Evolutionary conservation across 805 yeast species (phyloP).

Genomic region (Hyphopichia homilentoma): DNA sequence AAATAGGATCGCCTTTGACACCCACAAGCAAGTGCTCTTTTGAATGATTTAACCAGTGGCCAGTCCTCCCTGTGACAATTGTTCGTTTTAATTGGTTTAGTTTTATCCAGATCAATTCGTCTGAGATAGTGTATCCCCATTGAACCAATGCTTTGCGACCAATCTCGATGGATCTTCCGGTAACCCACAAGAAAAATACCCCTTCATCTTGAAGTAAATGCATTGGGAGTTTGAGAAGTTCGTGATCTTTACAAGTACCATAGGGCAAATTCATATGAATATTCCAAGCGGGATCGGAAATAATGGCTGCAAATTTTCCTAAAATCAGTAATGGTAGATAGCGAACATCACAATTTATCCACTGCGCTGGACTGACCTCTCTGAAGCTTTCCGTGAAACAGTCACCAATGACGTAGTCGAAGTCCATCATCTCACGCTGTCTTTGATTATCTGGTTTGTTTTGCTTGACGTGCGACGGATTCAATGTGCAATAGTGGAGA

Average conservation of each 20-base stretch:
- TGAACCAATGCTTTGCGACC: constrained; percentile 71
- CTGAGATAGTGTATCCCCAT: constrained; percentile 80
- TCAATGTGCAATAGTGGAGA: constrained; percentile 64
- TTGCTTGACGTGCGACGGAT: constrained; percentile 26
- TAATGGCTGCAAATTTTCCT: constrained; percentile 77
- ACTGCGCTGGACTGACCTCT: constrained; percentile 57
- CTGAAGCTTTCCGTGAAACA: constrained; percentile 35
- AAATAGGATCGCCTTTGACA: constrained; percentile 70
- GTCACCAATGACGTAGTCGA: constrained; percentile 50
- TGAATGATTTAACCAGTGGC: constrained; percentile 95
- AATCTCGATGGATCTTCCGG: constrained; percentile 87
- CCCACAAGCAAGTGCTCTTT: constrained; percentile 90
- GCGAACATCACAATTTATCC: constrained; percentile 84
- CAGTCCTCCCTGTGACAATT: constrained; percentile 92
- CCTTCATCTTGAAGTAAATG: constrained; percentile 79
- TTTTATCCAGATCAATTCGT: constrained; percentile 88
- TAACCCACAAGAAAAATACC: constrained; percentile 83
- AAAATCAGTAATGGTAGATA: constrained; percentile 63
- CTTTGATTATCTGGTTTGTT: constrained; percentile 4
- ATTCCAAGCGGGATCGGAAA: constrained; percentile 97
- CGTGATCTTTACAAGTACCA: constrained; percentile 75
- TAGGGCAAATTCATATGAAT: constrained; percentile 85
- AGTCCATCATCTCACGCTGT: constrained; percentile 13
- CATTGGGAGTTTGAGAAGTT: constrained; percentile 63
- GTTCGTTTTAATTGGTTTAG: constrained; percentile 84